These are phyloP conservation scores for Mollisiaceae sp. DNA, from an alignment of 2,329 filamentous ascomycete species.

Conservation along the genomic window DNA sequence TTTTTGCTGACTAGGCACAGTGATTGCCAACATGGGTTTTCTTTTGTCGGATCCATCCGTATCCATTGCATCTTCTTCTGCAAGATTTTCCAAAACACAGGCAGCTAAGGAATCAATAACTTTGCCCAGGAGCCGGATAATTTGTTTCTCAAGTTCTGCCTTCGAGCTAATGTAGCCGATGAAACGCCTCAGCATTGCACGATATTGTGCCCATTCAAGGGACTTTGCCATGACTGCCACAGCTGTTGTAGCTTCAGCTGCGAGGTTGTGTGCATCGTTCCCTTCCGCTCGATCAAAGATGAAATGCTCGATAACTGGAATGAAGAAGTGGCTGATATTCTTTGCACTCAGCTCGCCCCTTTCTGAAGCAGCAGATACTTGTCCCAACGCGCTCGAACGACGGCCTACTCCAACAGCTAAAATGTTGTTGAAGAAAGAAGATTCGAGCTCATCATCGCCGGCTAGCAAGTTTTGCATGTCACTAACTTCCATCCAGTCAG, in stretches of 20 bases:
- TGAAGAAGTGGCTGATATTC: constrained; percentile 84
- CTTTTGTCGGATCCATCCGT: constrained; percentile 42
- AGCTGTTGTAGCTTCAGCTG: constrained; percentile 83
- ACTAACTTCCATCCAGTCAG: constrained; percentile 70
- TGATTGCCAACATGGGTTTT: constrained; percentile 58
- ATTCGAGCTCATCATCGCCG: constrained; percentile 59
- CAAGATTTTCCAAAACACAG: constrained; percentile 40
- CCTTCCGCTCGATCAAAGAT: constrained; percentile 80
- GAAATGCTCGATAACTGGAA: constrained; percentile 93
- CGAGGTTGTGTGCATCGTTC: constrained; percentile 80
- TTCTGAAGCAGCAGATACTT: constrained; percentile 72
- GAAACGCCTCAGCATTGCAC: constrained; percentile 82
- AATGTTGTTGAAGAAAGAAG: constrained; percentile 91
- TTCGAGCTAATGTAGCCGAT: constrained; percentile 81
- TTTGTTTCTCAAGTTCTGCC: constrained; percentile 82
- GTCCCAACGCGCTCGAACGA: constrained; percentile 81
- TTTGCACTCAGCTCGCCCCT: constrained; percentile 70
- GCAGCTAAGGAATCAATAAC: constrained; percentile 76
- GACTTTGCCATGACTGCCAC: constrained; percentile 76
- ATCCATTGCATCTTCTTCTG: constrained; percentile 43
- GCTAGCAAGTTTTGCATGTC: constrained; percentile 76
- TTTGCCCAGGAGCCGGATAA: constrained; percentile 80
- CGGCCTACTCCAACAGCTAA: constrained; percentile 88
- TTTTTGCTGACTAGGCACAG: constrained; percentile 70
- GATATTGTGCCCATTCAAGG: constrained; percentile 90